Conservation (phyloP, 306 rosid genomes). For the Alnus glutinosa region DNA sequence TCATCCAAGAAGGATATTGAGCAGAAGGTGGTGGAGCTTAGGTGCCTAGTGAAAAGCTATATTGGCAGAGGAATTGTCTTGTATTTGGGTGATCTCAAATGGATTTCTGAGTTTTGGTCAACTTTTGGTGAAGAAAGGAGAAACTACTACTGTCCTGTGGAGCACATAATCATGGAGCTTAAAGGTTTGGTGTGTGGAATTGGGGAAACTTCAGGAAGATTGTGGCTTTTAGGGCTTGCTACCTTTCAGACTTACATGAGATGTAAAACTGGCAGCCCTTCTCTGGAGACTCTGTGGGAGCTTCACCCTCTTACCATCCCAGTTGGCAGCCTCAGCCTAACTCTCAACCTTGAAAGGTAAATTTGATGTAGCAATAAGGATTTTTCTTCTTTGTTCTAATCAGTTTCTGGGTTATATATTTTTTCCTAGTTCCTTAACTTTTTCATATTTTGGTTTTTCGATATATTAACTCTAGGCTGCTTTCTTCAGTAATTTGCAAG, state of each 20-base stretch:
- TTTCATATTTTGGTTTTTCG: background rate
- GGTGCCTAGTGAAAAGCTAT: constrained; percentile 60
- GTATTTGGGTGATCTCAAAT: constrained; percentile 75
- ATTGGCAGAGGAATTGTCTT: constrained; percentile 73
- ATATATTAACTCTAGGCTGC: constrained; percentile 6
- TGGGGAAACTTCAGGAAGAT: constrained; percentile 53
- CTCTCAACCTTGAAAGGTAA: constrained; percentile 75
- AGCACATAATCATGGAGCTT: constrained; percentile 71
- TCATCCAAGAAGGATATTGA: constrained; percentile 66
- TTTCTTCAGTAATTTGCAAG: constrained; percentile 47
- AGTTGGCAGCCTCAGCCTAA: constrained; percentile 67
- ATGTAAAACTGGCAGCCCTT: constrained; percentile 65
- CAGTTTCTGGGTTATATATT: no score
- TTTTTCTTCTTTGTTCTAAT: background rate
- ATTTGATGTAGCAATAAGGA: background rate
- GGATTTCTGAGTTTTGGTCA: constrained; percentile 81
- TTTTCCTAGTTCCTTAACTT: background rate
- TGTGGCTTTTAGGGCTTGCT: constrained; percentile 75
- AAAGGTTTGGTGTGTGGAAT: constrained; percentile 56
- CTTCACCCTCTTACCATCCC: constrained; percentile 81
- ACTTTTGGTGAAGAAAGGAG: constrained; percentile 45
- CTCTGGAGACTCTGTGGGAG: constrained; percentile 78
- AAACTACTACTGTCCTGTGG: constrained; percentile 49
- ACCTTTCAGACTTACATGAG: constrained; percentile 65
- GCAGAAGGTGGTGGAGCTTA: constrained; percentile 60